Conservation (phyloP, 495 filamentous ascomycete genomes). For the Trichoderma gamsii region DNA sequence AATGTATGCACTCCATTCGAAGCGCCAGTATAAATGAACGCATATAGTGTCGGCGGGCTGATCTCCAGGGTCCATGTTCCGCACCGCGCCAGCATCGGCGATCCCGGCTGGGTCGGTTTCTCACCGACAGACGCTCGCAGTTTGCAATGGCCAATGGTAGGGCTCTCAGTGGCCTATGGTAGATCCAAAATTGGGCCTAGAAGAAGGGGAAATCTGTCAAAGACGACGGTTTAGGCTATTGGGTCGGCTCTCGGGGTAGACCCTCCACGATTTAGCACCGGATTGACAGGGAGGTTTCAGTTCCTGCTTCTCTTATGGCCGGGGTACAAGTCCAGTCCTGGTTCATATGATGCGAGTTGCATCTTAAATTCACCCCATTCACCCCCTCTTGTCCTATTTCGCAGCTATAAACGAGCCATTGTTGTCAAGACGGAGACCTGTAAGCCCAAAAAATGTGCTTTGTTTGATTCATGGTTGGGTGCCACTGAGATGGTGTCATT, state of each 20-base stretch:
- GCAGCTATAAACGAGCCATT: not conserved
- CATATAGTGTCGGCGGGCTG: not conserved
- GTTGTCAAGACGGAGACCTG: not conserved
- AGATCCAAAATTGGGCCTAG: not conserved
- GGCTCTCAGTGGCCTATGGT: not conserved
- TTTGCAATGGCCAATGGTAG: not conserved
- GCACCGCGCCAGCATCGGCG: slow-evolving; percentile 5
- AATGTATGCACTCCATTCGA: not conserved
- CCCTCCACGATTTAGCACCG: not conserved
- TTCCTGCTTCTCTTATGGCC: not conserved
- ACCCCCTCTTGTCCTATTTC: not conserved
- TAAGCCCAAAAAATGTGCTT: not conserved
- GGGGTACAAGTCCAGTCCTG: not conserved
- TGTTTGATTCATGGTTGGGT: not conserved
- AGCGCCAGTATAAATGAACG: not conserved
- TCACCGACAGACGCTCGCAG: not conserved
- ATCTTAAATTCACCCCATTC: not conserved
- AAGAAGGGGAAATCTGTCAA: not conserved
- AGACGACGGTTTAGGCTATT: not conserved
- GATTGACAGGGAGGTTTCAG: not conserved
- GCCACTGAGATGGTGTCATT: slow-evolving; percentile 8
- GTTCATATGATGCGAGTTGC: not conserved
- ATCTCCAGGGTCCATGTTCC: slow-evolving; percentile 10
- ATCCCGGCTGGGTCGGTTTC: not conserved
- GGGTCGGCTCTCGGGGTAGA: not conserved